Conservation (phyloP, 441 rosid genomes). For the Aquilaria agallochum region DNA sequence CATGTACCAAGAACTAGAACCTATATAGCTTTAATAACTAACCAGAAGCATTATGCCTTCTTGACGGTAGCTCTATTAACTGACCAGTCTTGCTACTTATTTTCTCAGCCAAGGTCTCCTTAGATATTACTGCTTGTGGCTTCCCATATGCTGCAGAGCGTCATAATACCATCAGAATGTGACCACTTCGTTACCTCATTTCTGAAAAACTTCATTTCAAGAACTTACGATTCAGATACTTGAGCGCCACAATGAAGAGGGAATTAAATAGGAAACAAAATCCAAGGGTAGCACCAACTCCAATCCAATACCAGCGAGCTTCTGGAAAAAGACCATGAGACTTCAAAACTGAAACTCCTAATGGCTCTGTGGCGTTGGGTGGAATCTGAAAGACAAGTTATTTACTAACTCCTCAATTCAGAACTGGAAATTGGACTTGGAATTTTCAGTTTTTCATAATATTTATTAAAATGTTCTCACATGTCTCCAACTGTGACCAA, state of each 20-base stretch:
- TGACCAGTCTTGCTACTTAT: constrained; percentile 27
- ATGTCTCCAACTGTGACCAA: constrained; percentile 55
- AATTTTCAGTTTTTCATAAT: neutral
- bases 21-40: constrained; percentile 6
- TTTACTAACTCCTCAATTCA: neutral
- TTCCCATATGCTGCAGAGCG: constrained; percentile 52
- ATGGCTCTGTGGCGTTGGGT: constrained; percentile 43
- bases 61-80: constrained; percentile 25
- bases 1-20: neutral
- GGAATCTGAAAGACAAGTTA: constrained; percentile 34
- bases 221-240: constrained; percentile 65
- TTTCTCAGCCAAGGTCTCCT: constrained; percentile 42
- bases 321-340: constrained; percentile 63
- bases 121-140: constrained; percentile 47
- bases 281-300: constrained; percentile 62
- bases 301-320: constrained; percentile 86
- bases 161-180: constrained; percentile 11
- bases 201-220: constrained; percentile 2
- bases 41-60: constrained; percentile 22
- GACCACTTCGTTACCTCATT: constrained; percentile 1
- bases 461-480: constrained; percentile 26
- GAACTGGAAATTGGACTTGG: neutral
- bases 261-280: constrained; percentile 54
- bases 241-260: constrained; percentile 55
- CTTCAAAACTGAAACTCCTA: constrained; percentile 63